Conservation (phyloP, 306 rosid genomes). For the Chamaecrista fasciculata region DNA sequence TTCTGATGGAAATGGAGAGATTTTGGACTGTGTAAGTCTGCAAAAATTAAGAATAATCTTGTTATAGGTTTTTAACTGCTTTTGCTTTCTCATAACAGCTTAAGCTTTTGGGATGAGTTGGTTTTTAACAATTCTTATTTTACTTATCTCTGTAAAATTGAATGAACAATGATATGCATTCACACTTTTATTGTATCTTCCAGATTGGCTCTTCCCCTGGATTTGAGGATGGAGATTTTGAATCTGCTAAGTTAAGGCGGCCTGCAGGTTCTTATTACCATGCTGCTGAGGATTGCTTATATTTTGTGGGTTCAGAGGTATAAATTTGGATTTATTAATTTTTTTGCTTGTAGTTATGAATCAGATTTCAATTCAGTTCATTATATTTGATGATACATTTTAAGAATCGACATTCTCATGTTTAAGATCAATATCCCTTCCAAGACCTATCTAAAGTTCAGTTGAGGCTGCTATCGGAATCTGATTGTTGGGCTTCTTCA, state of each 20-base stretch:
- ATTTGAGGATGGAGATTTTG: constrained; percentile 91
- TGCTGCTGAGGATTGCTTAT: constrained; percentile 66
- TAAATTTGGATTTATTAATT: constrained; percentile 24
- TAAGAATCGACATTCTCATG: background rate
- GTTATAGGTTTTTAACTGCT: constrained; percentile 14
- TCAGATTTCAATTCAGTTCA: constrained; percentile 2
- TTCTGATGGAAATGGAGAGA: constrained; percentile 60
- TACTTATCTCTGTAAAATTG: background rate
- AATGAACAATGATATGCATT: constrained; percentile 1
- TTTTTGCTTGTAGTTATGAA: background rate
- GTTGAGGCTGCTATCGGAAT: constrained; percentile 14
- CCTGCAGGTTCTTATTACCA: constrained; percentile 84
- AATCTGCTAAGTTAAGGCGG: constrained; percentile 71
- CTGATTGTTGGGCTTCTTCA: constrained; percentile 8
- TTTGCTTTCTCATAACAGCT: background rate
- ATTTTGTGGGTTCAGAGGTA: constrained; percentile 94
- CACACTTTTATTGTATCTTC: constrained; percentile 30
- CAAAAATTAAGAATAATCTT: too few species aligned
- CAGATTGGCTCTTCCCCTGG: constrained; percentile 94
- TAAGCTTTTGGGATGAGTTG: background rate
- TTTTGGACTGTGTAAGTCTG: constrained; percentile 74
- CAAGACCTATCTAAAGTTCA: background rate
- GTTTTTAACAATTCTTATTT: background rate
- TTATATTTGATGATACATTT: constrained; percentile 13
- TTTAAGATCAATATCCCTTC: background rate